A percentile compares a stretch with the other conserved stretches of the same genome.
These are phyloP conservation scores for Auricularia sp. DNA, from an alignment of 768 basidiomycete species.

Conservation along the genomic window DNA sequence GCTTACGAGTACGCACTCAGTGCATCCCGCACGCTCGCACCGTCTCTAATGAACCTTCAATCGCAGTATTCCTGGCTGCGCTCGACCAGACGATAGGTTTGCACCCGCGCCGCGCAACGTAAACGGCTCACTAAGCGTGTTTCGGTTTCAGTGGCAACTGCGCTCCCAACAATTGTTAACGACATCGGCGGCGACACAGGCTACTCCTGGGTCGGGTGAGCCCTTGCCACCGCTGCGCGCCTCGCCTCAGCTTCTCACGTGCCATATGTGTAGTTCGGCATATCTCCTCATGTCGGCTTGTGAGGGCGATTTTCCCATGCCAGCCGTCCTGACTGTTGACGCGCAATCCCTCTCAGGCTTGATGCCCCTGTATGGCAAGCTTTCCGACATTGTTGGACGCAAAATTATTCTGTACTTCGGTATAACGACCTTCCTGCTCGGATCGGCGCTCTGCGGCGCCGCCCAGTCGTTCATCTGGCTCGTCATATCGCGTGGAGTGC, in stretches of 20 bases:
- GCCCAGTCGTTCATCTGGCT: constrained; percentile 74
- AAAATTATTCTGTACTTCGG: constrained; percentile 51
- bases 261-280: constrained; percentile 32
- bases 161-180: constrained; percentile 64
- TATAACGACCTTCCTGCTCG: constrained; percentile 64
- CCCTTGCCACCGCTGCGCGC: constrained; percentile 12
- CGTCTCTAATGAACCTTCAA: neutral
- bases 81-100: constrained; percentile 27
- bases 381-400: constrained; percentile 48
- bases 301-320: neutral
- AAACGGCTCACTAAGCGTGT: neutral
- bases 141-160: constrained; percentile 48
- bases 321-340: neutral
- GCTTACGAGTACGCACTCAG: constrained; percentile 2
- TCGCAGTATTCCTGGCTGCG: constrained; percentile 24
- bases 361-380: constrained; percentile 67
- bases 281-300: constrained; percentile 41
- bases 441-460: constrained; percentile 72
- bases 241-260: constrained; percentile 4
- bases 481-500: constrained; percentile 63
- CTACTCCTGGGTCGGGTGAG: constrained; percentile 69
- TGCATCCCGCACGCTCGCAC: neutral
- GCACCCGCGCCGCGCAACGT: neutral
- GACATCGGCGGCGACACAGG: constrained; percentile 49
- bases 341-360: constrained; percentile 43